Evolutionary conservation across 805 yeast species (phyloP).

Genomic region (Kodamaea jinghongensis): DNA sequence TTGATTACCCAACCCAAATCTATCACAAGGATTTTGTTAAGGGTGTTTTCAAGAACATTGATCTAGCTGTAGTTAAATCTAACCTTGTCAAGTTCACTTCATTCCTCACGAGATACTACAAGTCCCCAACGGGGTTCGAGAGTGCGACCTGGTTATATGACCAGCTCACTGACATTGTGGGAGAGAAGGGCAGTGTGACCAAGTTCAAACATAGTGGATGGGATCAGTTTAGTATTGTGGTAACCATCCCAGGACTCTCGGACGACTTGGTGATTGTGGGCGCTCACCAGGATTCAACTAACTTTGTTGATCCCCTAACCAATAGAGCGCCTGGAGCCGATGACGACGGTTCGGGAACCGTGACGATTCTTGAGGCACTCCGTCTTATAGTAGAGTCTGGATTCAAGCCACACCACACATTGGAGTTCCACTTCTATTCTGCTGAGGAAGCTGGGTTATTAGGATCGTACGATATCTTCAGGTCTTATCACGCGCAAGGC

Average conservation of each 20-base stretch:
- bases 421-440: slow-evolving; percentile 92
- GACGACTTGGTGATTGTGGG: slow-evolving; percentile 71
- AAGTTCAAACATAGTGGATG: slow-evolving; percentile 65
- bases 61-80: slow-evolving; percentile 44
- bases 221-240: slow-evolving; percentile 76
- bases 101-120: slow-evolving; percentile 75
- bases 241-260: slow-evolving; percentile 52
- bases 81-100: slow-evolving; percentile 63
- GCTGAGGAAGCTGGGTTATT: slow-evolving; percentile 93
- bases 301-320: slow-evolving; percentile 64
- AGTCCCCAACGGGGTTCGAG: slow-evolving; percentile 64
- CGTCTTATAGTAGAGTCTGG: slow-evolving; percentile 44
- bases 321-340: slow-evolving; percentile 91
- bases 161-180: slow-evolving; percentile 41
- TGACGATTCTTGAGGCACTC: slow-evolving; percentile 72
- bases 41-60: slow-evolving; percentile 43
- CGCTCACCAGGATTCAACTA: slow-evolving; percentile 85
- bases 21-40: slow-evolving; percentile 38
- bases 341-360: slow-evolving; percentile 89
- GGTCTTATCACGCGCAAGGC: slow-evolving; percentile 44
- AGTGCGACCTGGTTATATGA: slow-evolving; percentile 69
- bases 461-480: slow-evolving; percentile 80
- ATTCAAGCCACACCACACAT: slow-evolving; percentile 60
- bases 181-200: slow-evolving; percentile 32
- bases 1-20: slow-evolving; percentile 52